Base-by-base conservation (phyloP, 2,329 filamentous ascomycete genomes). In the Paecilomyces niveus region DNA sequence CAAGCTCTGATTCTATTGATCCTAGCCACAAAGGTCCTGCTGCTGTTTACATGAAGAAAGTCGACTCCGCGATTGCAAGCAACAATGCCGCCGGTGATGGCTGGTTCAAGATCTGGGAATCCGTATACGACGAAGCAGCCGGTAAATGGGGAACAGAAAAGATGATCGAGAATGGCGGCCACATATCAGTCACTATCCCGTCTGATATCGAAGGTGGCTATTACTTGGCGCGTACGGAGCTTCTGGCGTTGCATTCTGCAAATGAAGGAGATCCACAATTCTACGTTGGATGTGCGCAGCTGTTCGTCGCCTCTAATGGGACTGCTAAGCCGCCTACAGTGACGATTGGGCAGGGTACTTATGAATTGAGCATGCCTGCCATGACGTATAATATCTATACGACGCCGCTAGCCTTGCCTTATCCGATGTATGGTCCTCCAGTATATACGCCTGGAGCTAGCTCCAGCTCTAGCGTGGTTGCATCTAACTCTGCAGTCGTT, bases 81-180 rank as follows among this genome's bases (percentile, higher is more conserved):
- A 76, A 79, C 62, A 71, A 81, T 11, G 84, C 84, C 54, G 75
- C 80, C 24, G 88, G 88, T 3, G 75, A 79, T 55, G 88, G 88
- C 45, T 92, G 89, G 89, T 89, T 92, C 80, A 91, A 91, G 80
- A 83, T 92, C 68, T 90, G 82, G 78, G 82, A 89, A 59, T 81
- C 87, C 55, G 87, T 86, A 53, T 89, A 88, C 72, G 80, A 89
- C 65, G 69, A 74, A 4, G 64, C 69, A 4, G 76, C 77, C 1
- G 70, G 76, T 29, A 76, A 83, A 69, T 92, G 88, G 87, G 90
- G 89, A 73, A 87, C 85, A 2, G 83, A 89, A 67, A 84, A 83
- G 60, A 78, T 92, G 59, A 87, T 87, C 59, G 78, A 75, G 57
- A 85, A 85, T 72, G 79, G 85, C 22, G 88, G 88, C 13, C 76